Evolutionary conservation across 2,329 filamentous ascomycete genomes (phyloP).

Genomic region (Stemphylium lycopersici): DNA sequence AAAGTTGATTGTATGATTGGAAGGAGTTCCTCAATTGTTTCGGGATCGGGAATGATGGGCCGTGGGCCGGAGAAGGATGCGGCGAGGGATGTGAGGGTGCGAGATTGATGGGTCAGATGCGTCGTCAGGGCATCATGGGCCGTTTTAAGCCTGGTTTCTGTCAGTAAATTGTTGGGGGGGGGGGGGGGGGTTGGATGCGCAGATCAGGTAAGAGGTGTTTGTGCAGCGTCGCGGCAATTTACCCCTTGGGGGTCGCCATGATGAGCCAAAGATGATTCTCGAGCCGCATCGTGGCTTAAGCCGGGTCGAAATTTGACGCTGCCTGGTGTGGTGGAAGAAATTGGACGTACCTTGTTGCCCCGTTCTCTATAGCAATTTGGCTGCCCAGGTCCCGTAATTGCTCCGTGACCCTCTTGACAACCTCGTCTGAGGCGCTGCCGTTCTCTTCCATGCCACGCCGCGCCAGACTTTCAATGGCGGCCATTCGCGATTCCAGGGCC

Average conservation of each 20-base stretch:
- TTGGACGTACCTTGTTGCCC: slow-evolving; percentile 67
- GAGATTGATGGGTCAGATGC: slow-evolving; percentile 76
- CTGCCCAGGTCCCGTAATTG: slow-evolving; percentile 74
- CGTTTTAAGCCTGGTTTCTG: slow-evolving; percentile 67
- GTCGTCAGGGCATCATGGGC: slow-evolving; percentile 76
- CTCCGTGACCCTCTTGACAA: slow-evolving; percentile 72
- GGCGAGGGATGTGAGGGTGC: slow-evolving; percentile 74
- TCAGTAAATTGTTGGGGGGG: slow-evolving; percentile 15
- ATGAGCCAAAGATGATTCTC: no score
- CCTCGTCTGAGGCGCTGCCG: slow-evolving; percentile 67
- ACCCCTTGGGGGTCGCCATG: no score
- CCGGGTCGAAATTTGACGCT: background rate
- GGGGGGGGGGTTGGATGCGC: no score
- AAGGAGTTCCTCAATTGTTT: slow-evolving; percentile 71
- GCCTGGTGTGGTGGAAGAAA: background rate
- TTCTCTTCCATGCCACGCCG: slow-evolving; percentile 67
- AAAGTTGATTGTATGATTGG: slow-evolving; percentile 70
- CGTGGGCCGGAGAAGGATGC: slow-evolving; percentile 75
- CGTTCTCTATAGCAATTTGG: slow-evolving; percentile 74
- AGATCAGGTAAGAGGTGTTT: no score
- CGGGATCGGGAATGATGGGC: slow-evolving; percentile 65
- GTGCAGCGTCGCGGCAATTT: no score
- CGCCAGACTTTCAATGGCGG: slow-evolving; percentile 73
- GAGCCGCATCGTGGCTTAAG: no score
- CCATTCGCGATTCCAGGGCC: slow-evolving; percentile 71